Evolutionary conservation across 352 stramenopile species (phyloP).

Genomic region (Phytophthora boehmeriae): DNA sequence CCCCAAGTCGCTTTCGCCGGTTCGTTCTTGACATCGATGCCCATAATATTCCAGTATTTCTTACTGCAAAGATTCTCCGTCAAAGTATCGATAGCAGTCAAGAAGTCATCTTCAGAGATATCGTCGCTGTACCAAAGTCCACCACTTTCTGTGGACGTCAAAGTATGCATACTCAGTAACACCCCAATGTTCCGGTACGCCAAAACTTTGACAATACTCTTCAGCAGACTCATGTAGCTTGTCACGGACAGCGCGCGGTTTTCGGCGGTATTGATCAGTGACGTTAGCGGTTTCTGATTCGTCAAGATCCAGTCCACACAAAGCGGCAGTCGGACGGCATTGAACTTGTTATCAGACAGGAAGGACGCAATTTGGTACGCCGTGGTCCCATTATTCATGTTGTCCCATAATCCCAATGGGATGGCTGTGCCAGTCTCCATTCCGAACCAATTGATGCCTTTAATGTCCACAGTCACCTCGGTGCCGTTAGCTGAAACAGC

Average conservation of each 20-base stretch:
- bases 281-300: slow-evolving; percentile 54
- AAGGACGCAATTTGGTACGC: slow-evolving; percentile 81
- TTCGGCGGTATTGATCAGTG: slow-evolving; percentile 53
- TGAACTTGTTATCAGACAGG: slow-evolving; percentile 78
- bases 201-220: slow-evolving; percentile 58
- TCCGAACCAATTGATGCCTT: slow-evolving; percentile 82
- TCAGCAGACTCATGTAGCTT: slow-evolving; percentile 54
- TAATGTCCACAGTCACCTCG: slow-evolving; percentile 63
- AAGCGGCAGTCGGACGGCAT: slow-evolving; percentile 71
- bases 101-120: slow-evolving; percentile 45
- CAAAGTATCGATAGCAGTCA: slow-evolving; percentile 53
- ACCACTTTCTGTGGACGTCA: slow-evolving; percentile 47
- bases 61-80: slow-evolving; percentile 53
- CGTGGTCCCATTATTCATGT: slow-evolving; percentile 71
- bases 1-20: slow-evolving; percentile 57
- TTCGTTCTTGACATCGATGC: slow-evolving; percentile 71
- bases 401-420: slow-evolving; percentile 75
- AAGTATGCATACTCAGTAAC: slow-evolving; percentile 66
- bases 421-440: slow-evolving; percentile 75
- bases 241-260: slow-evolving; percentile 70
- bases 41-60: slow-evolving; percentile 66
- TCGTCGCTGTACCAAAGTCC: slow-evolving; percentile 53
- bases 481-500: slow-evolving; percentile 60
- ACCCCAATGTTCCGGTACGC: slow-evolving; percentile 65
- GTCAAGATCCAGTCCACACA: slow-evolving; percentile 64